Evolutionary conservation across 148 eudicot genomes (phyloP), one percentile per base, ranked within the genome.

Genomic region (Arbutus unedo): DNA sequence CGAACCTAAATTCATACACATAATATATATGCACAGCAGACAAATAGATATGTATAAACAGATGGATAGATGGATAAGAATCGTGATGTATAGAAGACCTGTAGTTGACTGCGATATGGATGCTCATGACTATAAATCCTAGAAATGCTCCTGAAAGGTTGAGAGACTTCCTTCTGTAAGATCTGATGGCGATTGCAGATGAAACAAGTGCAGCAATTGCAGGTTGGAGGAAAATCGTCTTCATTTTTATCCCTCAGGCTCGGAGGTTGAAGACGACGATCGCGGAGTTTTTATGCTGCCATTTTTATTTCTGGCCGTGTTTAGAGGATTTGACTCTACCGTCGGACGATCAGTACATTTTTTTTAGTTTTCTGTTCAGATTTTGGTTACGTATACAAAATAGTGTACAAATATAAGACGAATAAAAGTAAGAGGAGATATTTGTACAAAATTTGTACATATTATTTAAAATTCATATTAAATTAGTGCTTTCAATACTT

Each of bases 131-230:
- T 19, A 90, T 62, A 76, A 94, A 90, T 23, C 98, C 98, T 41
- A 82, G 49, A 51, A 96, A 2, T 3, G 98, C 91, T 5, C 98
- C 98, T 48, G 98, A 92, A 18, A 93, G 76, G 85, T 94, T 77
- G 23, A 96, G 96, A 70, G 98, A 94, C 79, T 91, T 94, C 85
- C 85, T 91, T 87, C 77, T 86, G 89, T 90, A 96, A 55, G 98
- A 64, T 81, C 94, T 88, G 5, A 81, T 18, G 44, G 98, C 92
- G 79, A 96, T 93, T 11, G 86, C 76, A 0, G 89, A 83, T 62
- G 98, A 92, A 56, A 93, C 70, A 53, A 91, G 48, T 5, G 82
- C 85, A 2, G 96, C 98, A 21, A 89, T 6, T 74, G 86, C 25
- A 19, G 87, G 91, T 76, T 91, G 98, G 55, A 88, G 66, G 78